Conservation (phyloP, 164 flowering plant species). For the Malania oleifera region DNA sequence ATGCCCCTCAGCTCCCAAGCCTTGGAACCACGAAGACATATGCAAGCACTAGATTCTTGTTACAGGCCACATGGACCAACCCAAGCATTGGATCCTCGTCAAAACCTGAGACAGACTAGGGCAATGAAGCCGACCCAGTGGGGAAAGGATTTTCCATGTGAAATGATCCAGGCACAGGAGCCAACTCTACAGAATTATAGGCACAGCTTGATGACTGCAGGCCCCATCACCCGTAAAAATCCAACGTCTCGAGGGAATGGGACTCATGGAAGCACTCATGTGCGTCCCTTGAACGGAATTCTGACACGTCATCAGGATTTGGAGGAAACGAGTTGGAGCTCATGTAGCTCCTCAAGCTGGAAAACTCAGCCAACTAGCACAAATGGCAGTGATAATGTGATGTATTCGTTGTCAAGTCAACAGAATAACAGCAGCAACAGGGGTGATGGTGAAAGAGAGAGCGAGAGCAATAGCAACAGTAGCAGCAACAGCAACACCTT, state of each 20-base stretch:
- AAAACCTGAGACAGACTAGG: not conserved
- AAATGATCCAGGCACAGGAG: slow-evolving; percentile 2
- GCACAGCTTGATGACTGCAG: not conserved
- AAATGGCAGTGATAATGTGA: not conserved
- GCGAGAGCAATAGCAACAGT: not conserved
- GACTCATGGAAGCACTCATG: not conserved
- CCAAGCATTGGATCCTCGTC: not conserved
- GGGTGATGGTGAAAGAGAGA: not conserved
- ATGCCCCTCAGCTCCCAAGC: not conserved
- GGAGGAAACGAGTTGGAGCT: slow-evolving; percentile 10
- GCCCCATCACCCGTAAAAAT: slow-evolving; percentile 1
- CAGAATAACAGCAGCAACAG: not conserved
- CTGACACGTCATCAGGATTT: slow-evolving; percentile 11
- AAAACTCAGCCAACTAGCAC: slow-evolving; percentile 16
- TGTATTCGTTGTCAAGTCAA: not conserved
- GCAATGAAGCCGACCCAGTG: not conserved
- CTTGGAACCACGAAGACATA: not conserved
- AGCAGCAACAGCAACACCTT: too few species aligned
- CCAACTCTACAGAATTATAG: slow-evolving; percentile 12
- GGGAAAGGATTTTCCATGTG: slow-evolving; percentile 1
- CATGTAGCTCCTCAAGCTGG: slow-evolving; percentile 22
- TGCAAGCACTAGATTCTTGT: not conserved
- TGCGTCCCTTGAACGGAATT: slow-evolving; percentile 1
- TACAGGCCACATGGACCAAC: too few species aligned
- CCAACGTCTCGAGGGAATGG: not conserved